A percentile compares a stretch with the other conserved stretches of the same genome.
These are phyloP conservation scores for Apiospora rasikravindrae DNA, from an alignment of 2,329 filamentous ascomycete genomes.

Conservation along the genomic window DNA sequence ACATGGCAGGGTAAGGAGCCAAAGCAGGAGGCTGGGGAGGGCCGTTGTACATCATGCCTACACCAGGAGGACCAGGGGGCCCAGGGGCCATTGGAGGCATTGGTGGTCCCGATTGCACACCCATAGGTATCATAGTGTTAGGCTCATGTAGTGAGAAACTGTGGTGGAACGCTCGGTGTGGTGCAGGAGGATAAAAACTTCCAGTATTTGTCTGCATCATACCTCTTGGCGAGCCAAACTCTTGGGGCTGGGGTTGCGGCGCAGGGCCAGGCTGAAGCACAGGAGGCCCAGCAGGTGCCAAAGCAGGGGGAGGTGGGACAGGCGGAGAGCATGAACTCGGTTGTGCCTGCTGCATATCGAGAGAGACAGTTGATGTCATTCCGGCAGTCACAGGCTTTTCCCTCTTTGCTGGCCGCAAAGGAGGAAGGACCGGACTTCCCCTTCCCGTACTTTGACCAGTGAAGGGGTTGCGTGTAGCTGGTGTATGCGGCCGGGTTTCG, in stretches of 20 bases:
- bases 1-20: conserved; percentile 31
- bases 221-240: conserved; percentile 35
- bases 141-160: conserved; percentile 41
- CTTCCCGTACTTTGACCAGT: conserved; percentile 34
- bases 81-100: conserved; percentile 22
- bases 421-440: conserved; percentile 43
- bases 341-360: conserved; percentile 27
- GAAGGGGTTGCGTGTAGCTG: conserved; percentile 40
- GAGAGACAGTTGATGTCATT: not conserved
- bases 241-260: conserved; percentile 30
- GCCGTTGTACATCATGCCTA: conserved; percentile 28
- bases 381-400: conserved; percentile 25
- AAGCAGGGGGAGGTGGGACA: not conserved
- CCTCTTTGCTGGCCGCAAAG: conserved; percentile 40
- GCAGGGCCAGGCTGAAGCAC: conserved; percentile 26
- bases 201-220: conserved; percentile 42
- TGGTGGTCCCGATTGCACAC: conserved; percentile 30
- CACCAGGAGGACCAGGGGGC: conserved; percentile 25
- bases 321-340: not conserved
- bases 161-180: conserved; percentile 43
- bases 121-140: conserved; percentile 31
- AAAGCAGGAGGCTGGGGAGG: conserved; percentile 28
- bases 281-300: conserved; percentile 19
- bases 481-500: conserved; percentile 31
- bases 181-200: conserved; percentile 41